A percentile compares a stretch with the other conserved stretches of the same genome.
Conservation (phyloP, 1,284 basidiomycete species). For the Ceratobasidium sp. region DNA sequence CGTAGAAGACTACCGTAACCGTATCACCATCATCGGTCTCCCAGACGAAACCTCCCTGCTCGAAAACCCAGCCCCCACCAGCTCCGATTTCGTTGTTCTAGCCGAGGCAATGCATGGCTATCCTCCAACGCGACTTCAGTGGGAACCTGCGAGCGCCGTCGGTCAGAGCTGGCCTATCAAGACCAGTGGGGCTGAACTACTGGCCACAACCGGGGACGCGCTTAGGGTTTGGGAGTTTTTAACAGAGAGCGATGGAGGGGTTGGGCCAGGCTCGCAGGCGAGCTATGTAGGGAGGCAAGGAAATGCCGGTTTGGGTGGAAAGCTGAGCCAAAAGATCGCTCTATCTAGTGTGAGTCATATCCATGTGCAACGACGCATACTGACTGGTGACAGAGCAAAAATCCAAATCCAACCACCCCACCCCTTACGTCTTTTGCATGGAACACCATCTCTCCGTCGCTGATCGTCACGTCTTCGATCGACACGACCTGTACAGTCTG, state of each 20-base stretch:
- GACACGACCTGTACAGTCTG: conserved; percentile 96
- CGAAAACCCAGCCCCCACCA: conserved; percentile 62
- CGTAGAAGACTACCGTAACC: conserved; percentile 78
- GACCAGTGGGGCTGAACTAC: conserved; percentile 63
- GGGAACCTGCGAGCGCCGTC: conserved; percentile 74
- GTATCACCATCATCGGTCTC: conserved; percentile 80
- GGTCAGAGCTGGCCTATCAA: conserved; percentile 60
- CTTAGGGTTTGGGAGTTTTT: conserved; percentile 85
- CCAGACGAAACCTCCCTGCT: conserved; percentile 82
- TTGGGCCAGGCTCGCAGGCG: conserved; percentile 54
- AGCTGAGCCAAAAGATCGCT: conserved; percentile 66
- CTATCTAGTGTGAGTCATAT: conserved; percentile 77
- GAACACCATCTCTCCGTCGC: conserved; percentile 87
- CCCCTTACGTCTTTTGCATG: conserved; percentile 95
- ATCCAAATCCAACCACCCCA: conserved; percentile 80
- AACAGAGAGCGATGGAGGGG: conserved; percentile 58
- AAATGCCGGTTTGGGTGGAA: conserved; percentile 44
- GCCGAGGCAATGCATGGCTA: conserved; percentile 83
- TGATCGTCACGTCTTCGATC: conserved; percentile 94
- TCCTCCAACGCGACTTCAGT: conserved; percentile 81
- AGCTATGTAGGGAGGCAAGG: conserved; percentile 71
- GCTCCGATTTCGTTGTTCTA: conserved; percentile 73
- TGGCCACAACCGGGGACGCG: conserved; percentile 91
- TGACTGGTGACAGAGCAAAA: conserved; percentile 75
- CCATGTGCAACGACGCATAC: neutral